Percentiles rank a stretch among this genome's conserved stretches.
Evolutionary conservation across 208 protist genomes (phyloP).

Genomic region (Trypanosoma rangeli): DNA sequence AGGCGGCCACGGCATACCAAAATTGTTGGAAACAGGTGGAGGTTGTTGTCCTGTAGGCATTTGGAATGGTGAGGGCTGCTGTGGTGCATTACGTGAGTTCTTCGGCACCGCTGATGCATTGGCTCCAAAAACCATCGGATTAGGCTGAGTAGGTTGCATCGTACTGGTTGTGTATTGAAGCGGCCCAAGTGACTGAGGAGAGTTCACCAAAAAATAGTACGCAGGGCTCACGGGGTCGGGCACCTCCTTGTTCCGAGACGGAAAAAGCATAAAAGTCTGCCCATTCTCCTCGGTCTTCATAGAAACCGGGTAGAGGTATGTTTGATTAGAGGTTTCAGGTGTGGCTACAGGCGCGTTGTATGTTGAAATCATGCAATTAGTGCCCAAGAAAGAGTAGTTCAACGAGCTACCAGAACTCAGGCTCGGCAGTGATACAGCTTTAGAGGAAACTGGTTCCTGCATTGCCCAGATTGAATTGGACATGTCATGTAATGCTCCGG

Average conservation of each 20-base stretch:
- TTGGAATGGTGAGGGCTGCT: constrained; percentile 1
- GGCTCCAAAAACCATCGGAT: neutral
- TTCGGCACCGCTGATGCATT: neutral
- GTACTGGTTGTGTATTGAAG: neutral
- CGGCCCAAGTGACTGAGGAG: neutral
- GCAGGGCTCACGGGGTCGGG: neutral
- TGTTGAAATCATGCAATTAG: constrained; percentile 1
- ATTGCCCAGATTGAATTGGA: constrained; percentile 7
- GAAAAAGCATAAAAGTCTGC: constrained; percentile 7
- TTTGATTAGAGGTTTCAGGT: neutral
- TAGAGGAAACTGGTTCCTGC: neutral
- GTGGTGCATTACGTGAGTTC: neutral
- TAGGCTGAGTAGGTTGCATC: neutral
- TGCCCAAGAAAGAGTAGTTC: constrained; percentile 1
- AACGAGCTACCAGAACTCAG: neutral
- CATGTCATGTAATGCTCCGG: neutral
- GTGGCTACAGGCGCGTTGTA: neutral
- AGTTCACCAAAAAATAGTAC: constrained; percentile 1
- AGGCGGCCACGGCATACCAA: constrained; percentile 1
- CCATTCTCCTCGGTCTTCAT: neutral
- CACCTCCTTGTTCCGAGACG: neutral
- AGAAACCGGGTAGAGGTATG: neutral
- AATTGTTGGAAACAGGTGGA: neutral
- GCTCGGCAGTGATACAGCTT: neutral
- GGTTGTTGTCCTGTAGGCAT: neutral